phyloP scores from a whole-genome alignment of 1,139 yeast genomes.

The Nematodospora anomalae region DNA sequence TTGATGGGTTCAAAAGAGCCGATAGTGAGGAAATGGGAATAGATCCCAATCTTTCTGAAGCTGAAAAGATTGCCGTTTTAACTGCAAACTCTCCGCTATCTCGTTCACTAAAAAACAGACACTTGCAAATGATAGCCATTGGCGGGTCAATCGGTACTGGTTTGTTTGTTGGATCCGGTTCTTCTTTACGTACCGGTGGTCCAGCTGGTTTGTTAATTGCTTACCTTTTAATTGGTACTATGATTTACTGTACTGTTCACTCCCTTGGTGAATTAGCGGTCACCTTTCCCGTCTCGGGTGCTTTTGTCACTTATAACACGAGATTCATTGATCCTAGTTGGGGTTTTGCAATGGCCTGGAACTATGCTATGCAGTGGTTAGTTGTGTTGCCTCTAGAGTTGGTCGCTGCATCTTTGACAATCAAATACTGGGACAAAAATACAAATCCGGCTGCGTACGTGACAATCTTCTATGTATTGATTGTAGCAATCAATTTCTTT shows the following conservation, averaged over 20 bases:
- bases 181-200: constrained; percentile 60
- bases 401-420: constrained; percentile 74
- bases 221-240: constrained; percentile 44
- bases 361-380: constrained; percentile 71
- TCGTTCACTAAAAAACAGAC: constrained; percentile 60
- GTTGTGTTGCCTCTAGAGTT: constrained; percentile 70
- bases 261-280: constrained; percentile 73
- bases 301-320: constrained; percentile 67
- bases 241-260: constrained; percentile 65
- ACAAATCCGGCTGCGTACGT: constrained; percentile 71
- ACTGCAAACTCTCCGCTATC: constrained; percentile 73
- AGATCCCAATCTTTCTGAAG: constrained; percentile 65
- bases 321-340: constrained; percentile 70
- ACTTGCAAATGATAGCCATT: constrained; percentile 81
- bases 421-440: constrained; percentile 59
- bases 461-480: constrained; percentile 58
- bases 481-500: constrained; percentile 57
- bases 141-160: constrained; percentile 91
- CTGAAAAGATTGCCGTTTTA: constrained; percentile 64
- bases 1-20: constrained; percentile 58
- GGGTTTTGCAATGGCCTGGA: constrained; percentile 80
- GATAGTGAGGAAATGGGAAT: constrained; percentile 52
- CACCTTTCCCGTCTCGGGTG: constrained; percentile 72
- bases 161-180: constrained; percentile 66
- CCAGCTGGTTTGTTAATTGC: constrained; percentile 75